Conservation (phyloP, 2,329 filamentous ascomycete genomes). For the Aspergillus nomiae region DNA sequence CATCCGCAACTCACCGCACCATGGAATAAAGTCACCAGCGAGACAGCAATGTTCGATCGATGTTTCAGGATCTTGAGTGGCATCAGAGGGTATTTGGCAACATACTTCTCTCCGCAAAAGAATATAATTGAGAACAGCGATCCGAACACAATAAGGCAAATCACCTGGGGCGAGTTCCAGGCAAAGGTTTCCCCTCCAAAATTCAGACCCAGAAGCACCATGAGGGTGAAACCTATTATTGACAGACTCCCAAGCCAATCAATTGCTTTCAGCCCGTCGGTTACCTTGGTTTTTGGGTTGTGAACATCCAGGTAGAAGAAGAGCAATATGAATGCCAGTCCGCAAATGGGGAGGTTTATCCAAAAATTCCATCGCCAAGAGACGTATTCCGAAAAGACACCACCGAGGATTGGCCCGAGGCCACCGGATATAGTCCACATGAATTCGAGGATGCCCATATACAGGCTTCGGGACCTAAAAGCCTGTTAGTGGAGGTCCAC, state of each 20-base stretch:
- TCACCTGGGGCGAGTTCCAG: slow-evolving; percentile 56
- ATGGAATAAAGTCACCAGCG: slow-evolving; percentile 51
- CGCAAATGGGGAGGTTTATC: slow-evolving; percentile 56
- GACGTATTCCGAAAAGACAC: slow-evolving; percentile 44
- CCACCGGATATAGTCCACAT: slow-evolving; percentile 58
- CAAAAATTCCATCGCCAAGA: slow-evolving; percentile 59
- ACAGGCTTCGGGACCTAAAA: slow-evolving; percentile 47
- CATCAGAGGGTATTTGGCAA: slow-evolving; percentile 67
- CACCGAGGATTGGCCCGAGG: slow-evolving; percentile 56
- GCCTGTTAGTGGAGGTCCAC: neutral
- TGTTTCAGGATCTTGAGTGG: slow-evolving; percentile 62
- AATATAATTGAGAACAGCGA: slow-evolving; percentile 52
- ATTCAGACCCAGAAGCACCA: slow-evolving; percentile 56
- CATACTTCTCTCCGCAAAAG: slow-evolving; percentile 61
- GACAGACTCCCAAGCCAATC: slow-evolving; percentile 57
- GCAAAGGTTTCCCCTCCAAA: slow-evolving; percentile 55
- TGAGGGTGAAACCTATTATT: slow-evolving; percentile 51
- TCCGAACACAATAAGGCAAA: slow-evolving; percentile 56
- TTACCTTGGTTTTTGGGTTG: slow-evolving; percentile 54
- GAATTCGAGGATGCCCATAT: slow-evolving; percentile 52
- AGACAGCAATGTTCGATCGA: slow-evolving; percentile 57
- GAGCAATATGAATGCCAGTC: slow-evolving; percentile 51
- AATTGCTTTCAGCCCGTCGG: slow-evolving; percentile 51
- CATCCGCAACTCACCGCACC: slow-evolving; percentile 38
- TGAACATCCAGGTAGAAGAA: slow-evolving; percentile 56